A percentile compares a stretch with the other conserved stretches of the same genome.
Conservation (phyloP, 2,329 filamentous ascomycete genomes). For the Apiospora marii region DNA sequence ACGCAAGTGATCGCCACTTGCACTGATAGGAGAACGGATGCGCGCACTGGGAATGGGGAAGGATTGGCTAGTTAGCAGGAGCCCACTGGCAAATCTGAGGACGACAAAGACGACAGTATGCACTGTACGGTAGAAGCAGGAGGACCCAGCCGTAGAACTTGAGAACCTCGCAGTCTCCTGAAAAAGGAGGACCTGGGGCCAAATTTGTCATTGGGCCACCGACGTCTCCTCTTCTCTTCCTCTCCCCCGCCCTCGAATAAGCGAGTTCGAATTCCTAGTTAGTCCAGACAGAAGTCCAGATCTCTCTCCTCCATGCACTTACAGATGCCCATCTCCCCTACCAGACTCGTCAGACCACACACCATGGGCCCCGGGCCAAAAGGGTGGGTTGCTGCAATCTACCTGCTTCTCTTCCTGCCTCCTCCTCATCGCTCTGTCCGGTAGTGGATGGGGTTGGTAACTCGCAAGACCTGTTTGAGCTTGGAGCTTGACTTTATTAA, state of each 20-base stretch:
- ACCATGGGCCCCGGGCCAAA: neutral
- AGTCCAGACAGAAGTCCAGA: neutral
- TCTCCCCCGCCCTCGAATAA: neutral
- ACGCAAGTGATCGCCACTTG: neutral
- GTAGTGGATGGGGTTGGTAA: neutral
- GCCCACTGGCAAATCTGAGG: neutral
- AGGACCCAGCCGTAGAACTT: neutral
- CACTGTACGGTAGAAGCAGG: neutral
- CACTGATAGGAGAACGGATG: neutral
- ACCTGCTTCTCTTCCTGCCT: neutral
- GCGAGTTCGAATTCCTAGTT: neutral
- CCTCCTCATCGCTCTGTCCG: neutral
- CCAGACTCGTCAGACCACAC: neutral
- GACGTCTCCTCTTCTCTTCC: neutral
- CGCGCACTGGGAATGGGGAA: constrained; percentile 2
- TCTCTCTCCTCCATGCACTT: neutral
- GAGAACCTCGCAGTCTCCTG: neutral
- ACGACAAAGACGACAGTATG: neutral
- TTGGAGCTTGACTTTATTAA: neutral
- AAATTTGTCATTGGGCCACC: constrained; percentile 5
- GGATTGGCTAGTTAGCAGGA: neutral
- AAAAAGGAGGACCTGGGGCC: neutral
- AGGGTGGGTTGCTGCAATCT: constrained; percentile 7
- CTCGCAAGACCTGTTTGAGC: neutral
- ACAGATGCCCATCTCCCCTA: neutral